These are phyloP conservation scores for Neurospora sp. DNA, from an alignment of 495 filamentous ascomycete genomes.

Conservation along the genomic window DNA sequence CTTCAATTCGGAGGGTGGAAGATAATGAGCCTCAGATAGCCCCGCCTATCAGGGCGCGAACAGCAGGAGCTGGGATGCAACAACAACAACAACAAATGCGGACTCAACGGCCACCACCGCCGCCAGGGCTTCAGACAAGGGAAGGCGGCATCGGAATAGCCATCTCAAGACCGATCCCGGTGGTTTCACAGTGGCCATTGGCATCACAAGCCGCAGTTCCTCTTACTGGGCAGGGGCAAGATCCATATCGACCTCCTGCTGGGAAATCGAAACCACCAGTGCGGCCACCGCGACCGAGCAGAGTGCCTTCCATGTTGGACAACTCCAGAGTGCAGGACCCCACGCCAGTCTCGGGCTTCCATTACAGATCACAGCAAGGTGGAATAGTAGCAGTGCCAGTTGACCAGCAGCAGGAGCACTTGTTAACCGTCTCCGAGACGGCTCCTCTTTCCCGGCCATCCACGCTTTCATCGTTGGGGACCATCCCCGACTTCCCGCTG, in stretches of 20 bases:
- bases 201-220: not conserved
- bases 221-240: constrained; percentile 24
- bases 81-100: constrained; percentile 24
- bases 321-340: constrained; percentile 39
- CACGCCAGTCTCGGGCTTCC: constrained; percentile 36
- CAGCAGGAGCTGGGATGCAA: constrained; percentile 17
- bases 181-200: constrained; percentile 43
- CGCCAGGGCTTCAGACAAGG: constrained; percentile 26
- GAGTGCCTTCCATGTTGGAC: constrained; percentile 45
- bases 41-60: constrained; percentile 31
- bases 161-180: constrained; percentile 42
- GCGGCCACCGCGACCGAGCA: constrained; percentile 56
- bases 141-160: constrained; percentile 36
- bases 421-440: constrained; percentile 26
- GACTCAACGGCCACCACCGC: constrained; percentile 24
- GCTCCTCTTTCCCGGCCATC: constrained; percentile 31
- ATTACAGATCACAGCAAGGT: constrained; percentile 33
- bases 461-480: constrained; percentile 46
- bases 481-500: constrained; percentile 53
- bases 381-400: constrained; percentile 19
- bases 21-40: constrained; percentile 41
- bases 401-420: constrained; percentile 15
- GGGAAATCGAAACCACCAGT: constrained; percentile 52
- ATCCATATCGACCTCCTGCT: constrained; percentile 37
- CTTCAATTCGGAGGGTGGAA: constrained; percentile 11